Evolutionary conservation across 192 early-diverging fungal genomes (phyloP).

Genomic region (Coemansia sp.): DNA sequence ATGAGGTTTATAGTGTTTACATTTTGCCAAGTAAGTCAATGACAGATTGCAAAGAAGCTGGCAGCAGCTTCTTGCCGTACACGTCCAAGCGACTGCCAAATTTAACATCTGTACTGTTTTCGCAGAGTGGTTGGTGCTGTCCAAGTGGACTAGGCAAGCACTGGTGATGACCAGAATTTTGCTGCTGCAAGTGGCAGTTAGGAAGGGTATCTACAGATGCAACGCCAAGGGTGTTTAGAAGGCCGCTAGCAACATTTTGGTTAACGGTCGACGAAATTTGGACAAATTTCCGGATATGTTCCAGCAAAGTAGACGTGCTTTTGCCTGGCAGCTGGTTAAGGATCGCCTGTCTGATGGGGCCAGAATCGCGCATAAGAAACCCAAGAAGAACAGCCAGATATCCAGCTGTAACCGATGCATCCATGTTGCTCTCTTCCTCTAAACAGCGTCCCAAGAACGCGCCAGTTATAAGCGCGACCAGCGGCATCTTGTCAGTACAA

Average conservation of each 20-base stretch:
- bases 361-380: constrained; percentile 30
- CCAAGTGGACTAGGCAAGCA: not conserved
- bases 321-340: constrained; percentile 22
- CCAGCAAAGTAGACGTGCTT: constrained; percentile 15
- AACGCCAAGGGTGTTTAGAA: constrained; percentile 23
- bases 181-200: not conserved
- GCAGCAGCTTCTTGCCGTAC: not conserved
- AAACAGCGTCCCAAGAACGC: constrained; percentile 33
- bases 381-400: constrained; percentile 47
- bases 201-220: constrained; percentile 1
- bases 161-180: not conserved
- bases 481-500: constrained; percentile 19
- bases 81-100: not conserved
- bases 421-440: constrained; percentile 10
- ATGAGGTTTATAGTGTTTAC: too few relatives aligned
- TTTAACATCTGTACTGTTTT: not conserved
- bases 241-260: constrained; percentile 23
- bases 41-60: constrained; percentile 4
- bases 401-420: constrained; percentile 41
- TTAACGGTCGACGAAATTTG: constrained; percentile 32
- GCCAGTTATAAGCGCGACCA: constrained; percentile 26
- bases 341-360: constrained; percentile 12
- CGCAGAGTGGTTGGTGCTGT: not conserved
- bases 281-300: constrained; percentile 41
- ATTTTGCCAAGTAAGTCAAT: constrained; percentile 8